Evolutionary conservation across 805 yeast genomes (phyloP), one percentile per base, ranked within the genome.

Genomic region (Diddensiella caesifluorescens): DNA sequence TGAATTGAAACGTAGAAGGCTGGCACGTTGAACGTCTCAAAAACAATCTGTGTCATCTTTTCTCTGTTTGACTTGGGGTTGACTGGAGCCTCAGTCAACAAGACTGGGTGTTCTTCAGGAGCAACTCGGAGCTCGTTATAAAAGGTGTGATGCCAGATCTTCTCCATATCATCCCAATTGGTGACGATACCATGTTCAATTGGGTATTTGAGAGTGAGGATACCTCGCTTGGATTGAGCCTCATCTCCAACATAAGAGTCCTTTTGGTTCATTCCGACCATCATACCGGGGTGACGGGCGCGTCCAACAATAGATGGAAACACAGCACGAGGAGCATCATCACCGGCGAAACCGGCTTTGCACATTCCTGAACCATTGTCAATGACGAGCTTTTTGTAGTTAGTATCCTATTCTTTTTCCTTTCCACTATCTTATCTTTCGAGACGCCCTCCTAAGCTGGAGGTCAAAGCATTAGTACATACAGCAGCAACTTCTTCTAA

Each of bases 271-370:
- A 92, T 88, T 73, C 98, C 98, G 61, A 90, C 97, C 97, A 89
- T 89, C 79, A 88, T 89, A 82, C 97, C 97, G 73, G 92, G 97
- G 72, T 92, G 98, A 81, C 95, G 89, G 77, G 98, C 97, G 77
- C 98, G 92, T 76, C 98, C 98, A 55, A 90, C 98, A 65, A 92
- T 90, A 51, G 97, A 92, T 67, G 98, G 98, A 90, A 92, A 92
- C 60, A 92, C 98, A 64, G 98, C 97, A 73, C 97, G 85, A 68
- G 98, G 98, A 55, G 97, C 97, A 77, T 92, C 98, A 68, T 92
- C 97, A 78, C 98, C 98, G 80, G 98, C 97, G 70, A 89, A 92
- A 74, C 98, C 98, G 90, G 98, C 98, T 72, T 92, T 92, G 83
- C 98, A 92, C 97, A 92, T 92, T 80, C 98, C 98, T 67, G 98